Base-by-base conservation (phyloP, 2,329 filamentous ascomycete genomes). In the Didymella pomorum region DNA sequence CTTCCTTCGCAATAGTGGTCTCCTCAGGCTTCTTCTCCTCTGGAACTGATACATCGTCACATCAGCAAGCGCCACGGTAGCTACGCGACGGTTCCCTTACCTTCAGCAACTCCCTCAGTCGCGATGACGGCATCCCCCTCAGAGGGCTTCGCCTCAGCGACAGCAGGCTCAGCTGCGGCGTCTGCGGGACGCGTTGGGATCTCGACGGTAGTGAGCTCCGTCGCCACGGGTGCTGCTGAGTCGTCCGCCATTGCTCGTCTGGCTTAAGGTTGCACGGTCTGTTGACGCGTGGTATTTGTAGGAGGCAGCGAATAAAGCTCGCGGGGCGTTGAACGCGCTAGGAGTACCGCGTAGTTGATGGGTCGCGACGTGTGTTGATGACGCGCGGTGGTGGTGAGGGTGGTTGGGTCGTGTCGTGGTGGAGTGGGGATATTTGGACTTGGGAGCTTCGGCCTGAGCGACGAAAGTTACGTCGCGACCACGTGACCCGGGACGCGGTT, bases 171-270 rank as follows among this genome's bases (percentile, higher is more conserved):
- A 18, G 68, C 67, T 37, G 67, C 58, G 47, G 67, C 61, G 28
- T 75, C 71, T 44, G 66, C 61, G 46, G 69, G 52, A 68, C 72
- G 71, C 70, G 72, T 71, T 50, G 71, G 45, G 60, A 71, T 64
- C 39, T 76, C 72, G 14, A 66, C 61, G 39, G 63, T 47, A 14
- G 68, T 57, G 37, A 68, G 63, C 53, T 75, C 71, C 57, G 58
- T 61, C 41, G 66, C 41, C 56, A 64, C 65, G 47, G 71, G 63
- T 63, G 71, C 56, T 60, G 63, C 71, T 56, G 67, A 64, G 60
- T 72, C 69, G 60, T 78, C 76, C 55, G 75, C 74, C 76, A 78
- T 78, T 70, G 71, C 71, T 44, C 52, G 56, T 64, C 55, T 64
- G 66, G 67, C 68, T 75, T 61, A 71, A 65, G 66, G 67, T 68